Conservation (phyloP, 768 basidiomycete species). For the Boletus subcaerulescens region DNA sequence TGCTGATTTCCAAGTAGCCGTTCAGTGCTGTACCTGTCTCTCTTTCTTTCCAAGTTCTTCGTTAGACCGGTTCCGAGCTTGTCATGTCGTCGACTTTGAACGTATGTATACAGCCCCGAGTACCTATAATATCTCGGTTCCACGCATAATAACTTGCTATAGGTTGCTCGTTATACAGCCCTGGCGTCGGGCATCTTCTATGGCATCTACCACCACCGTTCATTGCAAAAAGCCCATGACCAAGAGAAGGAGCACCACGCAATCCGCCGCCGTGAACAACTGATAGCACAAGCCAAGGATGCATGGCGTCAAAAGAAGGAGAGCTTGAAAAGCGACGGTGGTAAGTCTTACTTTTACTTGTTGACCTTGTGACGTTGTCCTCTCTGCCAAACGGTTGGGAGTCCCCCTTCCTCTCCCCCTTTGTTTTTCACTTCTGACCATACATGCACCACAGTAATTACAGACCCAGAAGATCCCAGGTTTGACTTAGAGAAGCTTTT, state of each 20-base stretch:
- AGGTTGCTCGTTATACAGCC: conserved; percentile 96
- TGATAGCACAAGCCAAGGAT: conserved; percentile 85
- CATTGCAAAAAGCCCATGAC: conserved; percentile 81
- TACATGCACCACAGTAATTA: conserved; percentile 59
- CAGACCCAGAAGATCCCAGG: conserved; percentile 91
- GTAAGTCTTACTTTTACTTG: conserved; percentile 42
- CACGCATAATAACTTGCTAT: conserved; percentile 6
- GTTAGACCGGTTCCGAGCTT: conserved; percentile 11
- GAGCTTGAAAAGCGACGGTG: conserved; percentile 45
- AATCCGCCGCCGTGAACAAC: conserved; percentile 65
- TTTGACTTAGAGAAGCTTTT: conserved; percentile 95
- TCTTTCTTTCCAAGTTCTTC: conserved; percentile 9
- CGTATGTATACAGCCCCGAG: conserved; percentile 41
- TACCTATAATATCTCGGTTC: conserved; percentile 1
- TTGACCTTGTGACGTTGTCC: neutral
- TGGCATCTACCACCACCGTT: conserved; percentile 88
- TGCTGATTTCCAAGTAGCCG: conserved; percentile 9
- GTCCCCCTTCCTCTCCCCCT: neutral
- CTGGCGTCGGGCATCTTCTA: conserved; percentile 84
- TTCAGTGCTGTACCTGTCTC: conserved; percentile 12
- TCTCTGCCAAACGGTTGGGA: neutral
- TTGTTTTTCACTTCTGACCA: conserved; percentile 8
- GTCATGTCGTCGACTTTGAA: conserved; percentile 76
- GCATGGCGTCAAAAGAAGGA: conserved; percentile 84
- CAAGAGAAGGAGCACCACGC: conserved; percentile 72